These are phyloP conservation scores for Luzula sylvatica DNA, from an alignment of 176 grass and related monocot species.

Conservation along the genomic window DNA sequence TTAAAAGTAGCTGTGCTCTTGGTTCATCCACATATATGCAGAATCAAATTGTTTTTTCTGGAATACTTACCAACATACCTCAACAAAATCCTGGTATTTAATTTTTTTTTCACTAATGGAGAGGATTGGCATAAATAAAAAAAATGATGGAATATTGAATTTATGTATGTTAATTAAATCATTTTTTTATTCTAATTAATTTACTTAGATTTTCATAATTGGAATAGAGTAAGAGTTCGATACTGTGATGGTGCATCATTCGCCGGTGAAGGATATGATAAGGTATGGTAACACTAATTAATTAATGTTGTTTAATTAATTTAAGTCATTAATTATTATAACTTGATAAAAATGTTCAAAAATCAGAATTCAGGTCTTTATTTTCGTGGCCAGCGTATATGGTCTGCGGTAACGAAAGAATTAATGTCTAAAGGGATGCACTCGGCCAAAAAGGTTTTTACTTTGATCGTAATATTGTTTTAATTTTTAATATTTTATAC, in stretches of 20 bases:
- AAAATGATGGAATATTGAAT: neutral
- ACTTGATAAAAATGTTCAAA: neutral
- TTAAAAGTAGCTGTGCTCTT: neutral
- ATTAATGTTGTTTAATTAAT: neutral
- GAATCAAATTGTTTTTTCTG: constrained; percentile 13
- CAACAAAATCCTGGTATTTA: constrained; percentile 29
- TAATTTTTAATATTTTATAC: neutral
- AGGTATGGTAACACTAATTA: neutral
- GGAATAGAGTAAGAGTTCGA: constrained; percentile 85
- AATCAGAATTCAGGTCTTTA: constrained; percentile 49
- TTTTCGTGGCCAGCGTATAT: constrained; percentile 70
- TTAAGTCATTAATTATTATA: neutral
- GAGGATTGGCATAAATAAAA: neutral
- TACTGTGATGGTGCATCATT: constrained; percentile 90
- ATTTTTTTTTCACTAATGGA: neutral
- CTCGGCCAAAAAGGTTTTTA: constrained; percentile 48
- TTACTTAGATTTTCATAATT: constrained; percentile 74
- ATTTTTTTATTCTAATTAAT: neutral
- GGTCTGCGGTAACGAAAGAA: constrained; percentile 67
- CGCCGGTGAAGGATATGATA: constrained; percentile 43
- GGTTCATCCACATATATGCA: constrained; percentile 38
- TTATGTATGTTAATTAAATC: neutral
- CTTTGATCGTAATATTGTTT: no score
- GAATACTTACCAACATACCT: constrained; percentile 17
- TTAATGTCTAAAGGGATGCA: constrained; percentile 60